Evolutionary conservation across 139 green algal species (phyloP).

Genomic region (Closterium sp.): DNA sequence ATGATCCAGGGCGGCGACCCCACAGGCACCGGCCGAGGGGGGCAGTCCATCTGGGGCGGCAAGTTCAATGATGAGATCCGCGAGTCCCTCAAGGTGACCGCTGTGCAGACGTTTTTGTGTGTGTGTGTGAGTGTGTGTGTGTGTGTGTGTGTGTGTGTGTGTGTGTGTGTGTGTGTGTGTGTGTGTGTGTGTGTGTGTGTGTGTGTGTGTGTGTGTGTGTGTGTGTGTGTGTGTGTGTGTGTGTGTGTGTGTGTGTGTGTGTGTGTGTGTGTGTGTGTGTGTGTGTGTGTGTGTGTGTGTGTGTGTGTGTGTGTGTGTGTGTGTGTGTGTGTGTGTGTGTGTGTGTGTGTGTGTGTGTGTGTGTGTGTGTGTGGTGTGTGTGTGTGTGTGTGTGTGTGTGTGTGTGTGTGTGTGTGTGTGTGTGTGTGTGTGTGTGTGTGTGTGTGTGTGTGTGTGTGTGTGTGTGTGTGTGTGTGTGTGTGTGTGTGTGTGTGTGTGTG

Average conservation of each 20-base stretch:
- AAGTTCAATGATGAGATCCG: conserved; percentile 94
- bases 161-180: background rate
- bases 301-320: background rate
- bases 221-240: background rate
- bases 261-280: background rate
- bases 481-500: background rate
- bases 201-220: background rate
- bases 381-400: background rate
- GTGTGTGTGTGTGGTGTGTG: conserved; percentile 8
- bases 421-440: background rate
- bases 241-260: background rate
- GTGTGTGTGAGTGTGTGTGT: background rate
- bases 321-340: background rate
- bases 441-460: background rate
- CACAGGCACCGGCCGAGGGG: conserved; percentile 92
- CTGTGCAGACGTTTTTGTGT: no score
- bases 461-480: background rate
- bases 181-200: background rate
- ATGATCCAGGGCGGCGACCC: conserved; percentile 46
- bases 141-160: background rate
- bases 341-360: no score
- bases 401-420: background rate
- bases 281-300: background rate
- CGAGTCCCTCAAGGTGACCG: conserved; percentile 76
- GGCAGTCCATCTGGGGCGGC: conserved; percentile 79